Evolutionary conservation across 2,329 filamentous ascomycete genomes (phyloP).

Genomic region (Alternaria novae-zelandiae): DNA sequence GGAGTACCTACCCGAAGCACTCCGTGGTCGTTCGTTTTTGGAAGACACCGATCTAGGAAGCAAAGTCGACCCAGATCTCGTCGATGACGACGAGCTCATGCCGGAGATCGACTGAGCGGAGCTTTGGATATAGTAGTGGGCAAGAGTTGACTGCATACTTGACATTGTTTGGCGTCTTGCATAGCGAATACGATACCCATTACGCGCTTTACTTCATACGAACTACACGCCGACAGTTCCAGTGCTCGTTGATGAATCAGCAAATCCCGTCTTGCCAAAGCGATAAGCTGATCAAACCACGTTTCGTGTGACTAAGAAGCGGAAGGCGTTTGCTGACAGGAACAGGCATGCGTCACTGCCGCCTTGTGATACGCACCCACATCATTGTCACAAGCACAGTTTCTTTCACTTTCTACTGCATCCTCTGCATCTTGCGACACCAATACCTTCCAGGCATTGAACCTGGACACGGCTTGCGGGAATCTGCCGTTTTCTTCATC

Average conservation of each 20-base stretch:
- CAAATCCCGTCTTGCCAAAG: not conserved
- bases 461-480: not conserved
- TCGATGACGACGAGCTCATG: constrained; percentile 33
- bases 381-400: not conserved
- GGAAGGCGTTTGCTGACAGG: not conserved
- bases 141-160: not conserved
- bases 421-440: not conserved
- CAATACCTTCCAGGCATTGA: no score
- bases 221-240: not conserved
- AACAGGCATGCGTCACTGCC: not conserved
- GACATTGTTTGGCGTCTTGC: not conserved
- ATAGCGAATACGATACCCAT: constrained; percentile 10
- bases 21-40: constrained; percentile 75
- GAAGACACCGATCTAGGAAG: constrained; percentile 81
- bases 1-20: constrained; percentile 83
- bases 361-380: not conserved
- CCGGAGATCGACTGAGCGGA: constrained; percentile 29
- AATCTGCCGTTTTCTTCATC: not conserved
- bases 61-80: constrained; percentile 66
- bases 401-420: not conserved
- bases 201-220: not conserved
- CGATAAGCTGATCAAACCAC: not conserved
- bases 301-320: not conserved
- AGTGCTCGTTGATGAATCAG: fast-evolving
- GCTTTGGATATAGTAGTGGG: not conserved